Percentiles rank a stretch among this genome's conserved stretches.
Conservation (phyloP, 345 rosid genomes). For the Leavenworthia alabamica region DNA sequence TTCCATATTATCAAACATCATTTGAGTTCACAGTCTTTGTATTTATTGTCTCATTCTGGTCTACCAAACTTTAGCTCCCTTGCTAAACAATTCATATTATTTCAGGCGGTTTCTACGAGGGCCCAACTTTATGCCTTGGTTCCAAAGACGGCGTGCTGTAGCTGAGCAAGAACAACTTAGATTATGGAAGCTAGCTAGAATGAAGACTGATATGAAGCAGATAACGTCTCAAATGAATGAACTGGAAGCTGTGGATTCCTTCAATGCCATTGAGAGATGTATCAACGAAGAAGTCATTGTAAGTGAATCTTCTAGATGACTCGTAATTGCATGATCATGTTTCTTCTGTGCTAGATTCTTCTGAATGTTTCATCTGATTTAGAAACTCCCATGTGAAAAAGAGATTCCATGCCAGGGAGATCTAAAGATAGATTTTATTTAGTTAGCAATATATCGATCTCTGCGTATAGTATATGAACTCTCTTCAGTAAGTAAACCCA, state of each 20-base stretch:
- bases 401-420: background rate
- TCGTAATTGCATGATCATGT: background rate
- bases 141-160: slow-evolving; percentile 67
- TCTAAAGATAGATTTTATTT: background rate
- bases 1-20: background rate
- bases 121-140: slow-evolving; percentile 94
- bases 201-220: slow-evolving; percentile 59
- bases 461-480: background rate
- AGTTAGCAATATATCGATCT: background rate
- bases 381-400: background rate
- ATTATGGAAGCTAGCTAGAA: slow-evolving; percentile 82
- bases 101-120: slow-evolving; percentile 86
- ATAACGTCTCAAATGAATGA: slow-evolving; percentile 70
- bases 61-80: background rate
- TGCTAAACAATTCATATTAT: slow-evolving; percentile 15
- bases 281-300: slow-evolving; percentile 68
- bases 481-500: background rate
- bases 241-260: slow-evolving; percentile 84
- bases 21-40: slow-evolving; percentile 4
- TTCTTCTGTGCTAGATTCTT: background rate
- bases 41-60: background rate
- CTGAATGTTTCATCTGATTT: slow-evolving; percentile 2
- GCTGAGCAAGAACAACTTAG: slow-evolving; percentile 84
- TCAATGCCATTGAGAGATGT: slow-evolving; percentile 80
- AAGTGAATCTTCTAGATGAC: slow-evolving; percentile 10